These are phyloP conservation scores for Fraxinus americana DNA, from an alignment of 257 asterid genomes.

Conservation along the genomic window DNA sequence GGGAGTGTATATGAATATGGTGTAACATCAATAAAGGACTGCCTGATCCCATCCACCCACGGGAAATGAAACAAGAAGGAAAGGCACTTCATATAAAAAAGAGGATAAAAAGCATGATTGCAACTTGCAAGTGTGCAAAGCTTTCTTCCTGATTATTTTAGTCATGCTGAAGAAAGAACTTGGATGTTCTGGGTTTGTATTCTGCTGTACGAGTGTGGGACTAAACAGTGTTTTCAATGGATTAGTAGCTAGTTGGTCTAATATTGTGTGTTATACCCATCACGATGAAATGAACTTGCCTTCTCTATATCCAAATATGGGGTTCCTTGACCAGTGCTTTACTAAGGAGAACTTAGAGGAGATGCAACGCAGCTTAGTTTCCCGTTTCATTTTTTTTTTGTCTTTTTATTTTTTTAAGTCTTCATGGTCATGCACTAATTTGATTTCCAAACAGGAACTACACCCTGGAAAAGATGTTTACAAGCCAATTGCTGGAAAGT, in stretches of 20 bases:
- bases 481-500: conserved; percentile 73
- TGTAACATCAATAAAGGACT: neutral
- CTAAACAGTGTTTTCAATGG: neutral
- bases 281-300: neutral
- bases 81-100: neutral
- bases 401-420: too few relatives aligned
- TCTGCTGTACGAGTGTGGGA: neutral
- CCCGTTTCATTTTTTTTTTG: neutral
- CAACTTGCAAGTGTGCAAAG: too few relatives aligned
- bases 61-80: neutral
- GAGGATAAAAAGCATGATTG: neutral
- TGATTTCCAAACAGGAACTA: conserved; percentile 52
- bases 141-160: neutral
- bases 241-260: neutral
- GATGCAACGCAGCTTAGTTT: neutral
- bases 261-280: neutral
- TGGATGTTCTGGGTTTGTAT: neutral
- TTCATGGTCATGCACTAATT: neutral
- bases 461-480: conserved; percentile 73
- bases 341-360: neutral
- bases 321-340: neutral
- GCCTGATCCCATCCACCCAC: neutral
- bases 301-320: neutral
- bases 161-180: neutral
- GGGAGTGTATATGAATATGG: neutral